A percentile compares a stretch with the other conserved stretches of the same genome.
These are phyloP conservation scores for Rhodosporidiobolus odoratus DNA, from an alignment of 768 basidiomycete genomes.

Conservation along the genomic window DNA sequence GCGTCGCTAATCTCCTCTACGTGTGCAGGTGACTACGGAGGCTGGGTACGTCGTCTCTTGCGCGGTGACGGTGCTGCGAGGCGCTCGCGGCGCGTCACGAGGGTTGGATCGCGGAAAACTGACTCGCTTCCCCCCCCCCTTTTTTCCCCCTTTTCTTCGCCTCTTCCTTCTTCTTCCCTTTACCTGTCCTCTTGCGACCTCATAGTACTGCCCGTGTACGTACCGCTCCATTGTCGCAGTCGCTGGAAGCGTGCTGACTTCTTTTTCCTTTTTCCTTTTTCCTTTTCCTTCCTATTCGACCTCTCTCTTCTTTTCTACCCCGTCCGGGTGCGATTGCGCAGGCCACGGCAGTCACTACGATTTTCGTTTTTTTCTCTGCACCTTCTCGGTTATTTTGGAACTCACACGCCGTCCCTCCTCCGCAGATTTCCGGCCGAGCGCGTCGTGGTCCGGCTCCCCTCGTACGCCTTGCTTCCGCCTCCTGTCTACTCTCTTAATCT, in stretches of 20 bases:
- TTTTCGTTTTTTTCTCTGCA: not conserved
- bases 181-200: conserved; percentile 99
- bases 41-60: conserved; percentile 58
- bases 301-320: not conserved
- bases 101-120: not conserved
- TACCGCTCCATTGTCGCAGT: conserved; percentile 51
- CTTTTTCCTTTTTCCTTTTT: not conserved
- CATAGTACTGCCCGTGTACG: conserved; percentile 51
- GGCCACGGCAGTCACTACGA: too few relatives aligned
- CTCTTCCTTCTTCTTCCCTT: conserved; percentile 80
- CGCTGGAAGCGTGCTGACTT: not conserved
- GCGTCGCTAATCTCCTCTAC: conserved; percentile 54
- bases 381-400: too few relatives aligned
- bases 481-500: not conserved
- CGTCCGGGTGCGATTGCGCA: too few relatives aligned
- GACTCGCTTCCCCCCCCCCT: not conserved
- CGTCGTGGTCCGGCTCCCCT: not conserved
- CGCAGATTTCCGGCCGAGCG: not conserved
- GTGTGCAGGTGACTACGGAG: conserved; percentile 74
- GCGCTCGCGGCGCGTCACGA: not conserved
- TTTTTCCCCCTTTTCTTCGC: not conserved
- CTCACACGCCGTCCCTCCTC: too few relatives aligned
- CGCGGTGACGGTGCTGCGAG: too few relatives aligned
- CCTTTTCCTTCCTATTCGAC: not conserved
- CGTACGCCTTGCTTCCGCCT: conserved; percentile 40